phyloP scores from a whole-genome alignment of 2,329 filamentous ascomycete species.

The Sporothrix brunneoviolacea region DNA sequence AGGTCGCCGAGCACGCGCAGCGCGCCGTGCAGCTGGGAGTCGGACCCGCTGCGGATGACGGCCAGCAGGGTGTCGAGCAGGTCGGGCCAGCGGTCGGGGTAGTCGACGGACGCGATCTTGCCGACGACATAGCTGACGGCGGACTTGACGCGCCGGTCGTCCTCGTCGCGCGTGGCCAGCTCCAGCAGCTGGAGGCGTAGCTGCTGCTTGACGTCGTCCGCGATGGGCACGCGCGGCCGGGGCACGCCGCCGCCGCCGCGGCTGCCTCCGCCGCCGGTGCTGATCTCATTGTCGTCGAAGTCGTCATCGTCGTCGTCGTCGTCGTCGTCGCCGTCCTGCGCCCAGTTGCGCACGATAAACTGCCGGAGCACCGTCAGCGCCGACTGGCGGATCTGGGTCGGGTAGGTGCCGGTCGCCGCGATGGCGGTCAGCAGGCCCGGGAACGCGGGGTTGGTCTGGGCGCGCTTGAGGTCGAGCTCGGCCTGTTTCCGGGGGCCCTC shows the following conservation, averaged over 20 bases:
- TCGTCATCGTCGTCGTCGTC: conserved; percentile 58
- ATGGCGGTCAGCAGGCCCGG: conserved; percentile 75
- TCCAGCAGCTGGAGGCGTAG: conserved; percentile 70
- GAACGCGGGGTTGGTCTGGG: conserved; percentile 64
- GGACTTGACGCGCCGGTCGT: conserved; percentile 79
- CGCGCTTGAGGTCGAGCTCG: conserved; percentile 71
- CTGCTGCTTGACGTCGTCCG: conserved; percentile 65
- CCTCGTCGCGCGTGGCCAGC: conserved; percentile 64
- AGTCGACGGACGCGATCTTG: conserved; percentile 90
- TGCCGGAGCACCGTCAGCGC: conserved; percentile 73
- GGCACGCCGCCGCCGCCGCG: not conserved
- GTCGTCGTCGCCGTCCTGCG: conserved; percentile 64
- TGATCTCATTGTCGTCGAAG: conserved; percentile 50
- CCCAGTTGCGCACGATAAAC: conserved; percentile 84
- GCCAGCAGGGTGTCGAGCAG: conserved; percentile 75
- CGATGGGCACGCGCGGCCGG: conserved; percentile 53
- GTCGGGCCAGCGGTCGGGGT: conserved; percentile 90
- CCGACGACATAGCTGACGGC: conserved; percentile 76
- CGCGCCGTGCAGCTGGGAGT: conserved; percentile 80
- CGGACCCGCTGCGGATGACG: conserved; percentile 67
- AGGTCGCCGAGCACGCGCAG: conserved; percentile 82
- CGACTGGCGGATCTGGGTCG: conserved; percentile 71
- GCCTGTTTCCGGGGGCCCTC: conserved; percentile 76
- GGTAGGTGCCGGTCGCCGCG: conserved; percentile 66
- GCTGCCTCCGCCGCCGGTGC: conserved; percentile 55